A percentile compares a stretch with the other conserved stretches of the same genome.
These are phyloP conservation scores for Fusarium odoratissimum DNA, from an alignment of 2,329 filamentous ascomycete genomes.

Conservation along the genomic window DNA sequence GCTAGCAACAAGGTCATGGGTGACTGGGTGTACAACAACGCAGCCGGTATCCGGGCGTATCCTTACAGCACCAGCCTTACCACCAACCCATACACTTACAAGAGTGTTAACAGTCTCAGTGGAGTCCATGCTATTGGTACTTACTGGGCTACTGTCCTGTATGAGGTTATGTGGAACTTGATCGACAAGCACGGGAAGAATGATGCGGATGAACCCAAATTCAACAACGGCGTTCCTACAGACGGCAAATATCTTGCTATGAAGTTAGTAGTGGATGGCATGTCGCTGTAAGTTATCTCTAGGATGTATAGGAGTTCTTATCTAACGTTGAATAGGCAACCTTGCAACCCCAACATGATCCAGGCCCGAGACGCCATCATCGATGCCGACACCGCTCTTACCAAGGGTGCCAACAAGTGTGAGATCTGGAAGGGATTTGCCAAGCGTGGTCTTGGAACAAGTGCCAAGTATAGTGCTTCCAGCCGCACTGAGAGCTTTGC, in stretches of 20 bases:
- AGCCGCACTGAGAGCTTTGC: constrained; percentile 49
- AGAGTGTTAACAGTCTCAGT: constrained; percentile 50
- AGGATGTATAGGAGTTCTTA: no score
- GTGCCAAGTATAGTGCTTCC: constrained; percentile 48
- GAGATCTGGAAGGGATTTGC: constrained; percentile 67
- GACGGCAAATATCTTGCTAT: constrained; percentile 64
- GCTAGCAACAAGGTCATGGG: constrained; percentile 61
- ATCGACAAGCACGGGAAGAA: constrained; percentile 67
- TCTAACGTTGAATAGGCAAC: constrained; percentile 52
- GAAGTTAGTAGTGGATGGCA: constrained; percentile 64
- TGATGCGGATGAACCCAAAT: constrained; percentile 54
- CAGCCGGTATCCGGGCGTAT: constrained; percentile 60
- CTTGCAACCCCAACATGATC: constrained; percentile 66
- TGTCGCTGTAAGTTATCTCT: constrained; percentile 53
- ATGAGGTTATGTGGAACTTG: constrained; percentile 68
- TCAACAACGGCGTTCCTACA: constrained; percentile 59
- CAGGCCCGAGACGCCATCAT: constrained; percentile 66
- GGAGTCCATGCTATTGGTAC: constrained; percentile 62
- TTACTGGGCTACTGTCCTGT: constrained; percentile 54
- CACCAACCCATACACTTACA: constrained; percentile 64
- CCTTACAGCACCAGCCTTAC: constrained; percentile 63
- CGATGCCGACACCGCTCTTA: constrained; percentile 65
- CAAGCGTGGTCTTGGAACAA: constrained; percentile 64
- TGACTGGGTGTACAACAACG: constrained; percentile 59
- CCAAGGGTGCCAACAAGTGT: constrained; percentile 62